Base-by-base conservation (phyloP, 192 early-diverging fungal species). In the Coemansia sp. region DNA sequence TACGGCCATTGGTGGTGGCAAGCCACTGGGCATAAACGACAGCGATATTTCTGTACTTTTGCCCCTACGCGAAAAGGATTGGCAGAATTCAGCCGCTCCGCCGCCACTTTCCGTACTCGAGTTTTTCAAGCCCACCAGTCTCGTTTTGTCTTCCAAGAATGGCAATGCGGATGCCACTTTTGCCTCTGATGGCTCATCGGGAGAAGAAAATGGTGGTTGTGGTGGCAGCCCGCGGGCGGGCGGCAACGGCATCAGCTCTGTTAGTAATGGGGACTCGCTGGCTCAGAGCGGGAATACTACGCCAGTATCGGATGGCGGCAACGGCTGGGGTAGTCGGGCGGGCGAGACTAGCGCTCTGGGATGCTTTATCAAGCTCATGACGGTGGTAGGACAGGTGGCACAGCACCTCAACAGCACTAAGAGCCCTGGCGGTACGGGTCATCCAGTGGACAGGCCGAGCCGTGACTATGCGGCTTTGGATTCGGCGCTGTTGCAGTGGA, bases 11-110 rank as follows among this genome's bases (percentile, higher is more conserved):
- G 75, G 76, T 23, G 77, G 77, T 38, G 82, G 82, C 8, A 78
- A 84, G 74, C 68, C 82, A 6, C 71, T 84, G 60, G 82, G 82
- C 4, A 84, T 84, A 17, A 84, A 84, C 49, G 82, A 84, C 63
- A 58, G 66, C 69, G 82, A 84, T 50, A 80, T 84, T 33, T 63
- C 74, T 1, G 74, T 84, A 4, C 68, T 78, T 6, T 60, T 84
- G 46, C 82, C 82, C 17, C 46, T 84, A 23, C 66, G 72, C 43
- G 71, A 76, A 44, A 63, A 80, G n/a, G 74, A 74, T 68, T 84
- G 82, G 82, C 65, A 69, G 46, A 44, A 50, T 26, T 60, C 62
- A 2, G 43, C 37, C 19, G 39, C 46, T 16, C 69, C 80, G 16
- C 80, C 80, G 49, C 76, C 80, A 3, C 59, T 37, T 8, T 60